Conservation (phyloP, 257 asterid species). For the Nicotiana attenuata region DNA sequence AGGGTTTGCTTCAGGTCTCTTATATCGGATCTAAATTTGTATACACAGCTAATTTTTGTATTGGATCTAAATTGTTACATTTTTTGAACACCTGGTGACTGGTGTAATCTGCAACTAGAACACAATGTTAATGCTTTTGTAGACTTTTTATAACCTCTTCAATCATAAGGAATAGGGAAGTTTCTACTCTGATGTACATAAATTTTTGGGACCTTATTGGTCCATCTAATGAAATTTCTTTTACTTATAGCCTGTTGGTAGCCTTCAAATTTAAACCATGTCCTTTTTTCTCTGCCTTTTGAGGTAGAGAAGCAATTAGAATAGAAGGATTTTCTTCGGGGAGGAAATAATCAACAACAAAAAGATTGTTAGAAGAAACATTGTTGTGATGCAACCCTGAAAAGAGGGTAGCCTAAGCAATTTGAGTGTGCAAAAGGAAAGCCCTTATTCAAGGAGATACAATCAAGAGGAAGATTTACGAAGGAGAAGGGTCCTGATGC, state of each 20-base stretch:
- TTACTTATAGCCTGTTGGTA: not conserved
- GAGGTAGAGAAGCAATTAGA: not conserved
- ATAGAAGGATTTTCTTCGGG: not conserved
- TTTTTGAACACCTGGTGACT: not conserved
- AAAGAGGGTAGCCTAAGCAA: too few species aligned
- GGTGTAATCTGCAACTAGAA: not conserved
- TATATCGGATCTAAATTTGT: too few species aligned
- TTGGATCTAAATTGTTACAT: not conserved
- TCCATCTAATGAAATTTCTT: not conserved
- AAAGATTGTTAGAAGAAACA: accelerated
- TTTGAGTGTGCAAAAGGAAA: not conserved
- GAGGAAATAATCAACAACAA: not conserved
- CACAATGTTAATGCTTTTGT: not conserved
- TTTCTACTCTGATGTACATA: not conserved
- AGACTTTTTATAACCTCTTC: not conserved
- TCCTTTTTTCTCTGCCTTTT: not conserved
- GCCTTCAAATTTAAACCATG: not conserved
- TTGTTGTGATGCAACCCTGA: too few species aligned
- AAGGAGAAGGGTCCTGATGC: not conserved
- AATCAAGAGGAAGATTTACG: not conserved
- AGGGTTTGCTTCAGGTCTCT: too few species aligned
- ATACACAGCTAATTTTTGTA: too few species aligned
- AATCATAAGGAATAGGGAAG: not conserved
- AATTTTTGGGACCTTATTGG: not conserved
- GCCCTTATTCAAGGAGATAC: not conserved